Conservation (phyloP, 306 rosid genomes). For the Quercus cerris region DNA sequence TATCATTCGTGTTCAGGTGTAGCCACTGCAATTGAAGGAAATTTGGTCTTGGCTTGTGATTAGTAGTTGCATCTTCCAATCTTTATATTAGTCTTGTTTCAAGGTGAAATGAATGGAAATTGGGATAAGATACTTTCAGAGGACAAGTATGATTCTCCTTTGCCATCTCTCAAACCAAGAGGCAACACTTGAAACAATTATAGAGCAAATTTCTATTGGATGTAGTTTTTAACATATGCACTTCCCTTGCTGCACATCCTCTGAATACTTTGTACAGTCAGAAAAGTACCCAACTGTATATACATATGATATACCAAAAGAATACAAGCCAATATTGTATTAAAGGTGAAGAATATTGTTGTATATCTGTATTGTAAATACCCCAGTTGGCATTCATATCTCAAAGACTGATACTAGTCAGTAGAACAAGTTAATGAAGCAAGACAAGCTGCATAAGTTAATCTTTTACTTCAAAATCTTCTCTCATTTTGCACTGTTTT, state of each 20-base stretch:
- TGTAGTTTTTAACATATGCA: background rate
- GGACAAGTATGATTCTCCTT: background rate
- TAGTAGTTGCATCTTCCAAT: slow-evolving; percentile 12
- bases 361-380: background rate
- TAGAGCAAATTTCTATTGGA: background rate
- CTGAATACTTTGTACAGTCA: slow-evolving; percentile 11
- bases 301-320: slow-evolving; percentile 19
- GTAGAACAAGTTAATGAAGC: background rate
- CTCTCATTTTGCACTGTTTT: slow-evolving; percentile 6
- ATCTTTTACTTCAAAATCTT: background rate
- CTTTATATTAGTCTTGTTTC: slow-evolving; percentile 18
- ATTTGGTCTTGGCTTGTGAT: slow-evolving; percentile 6
- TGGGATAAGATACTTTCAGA: background rate
- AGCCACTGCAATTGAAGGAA: slow-evolving; percentile 9
- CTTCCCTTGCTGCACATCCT: background rate
- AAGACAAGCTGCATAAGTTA: background rate
- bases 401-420: background rate
- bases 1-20: slow-evolving; percentile 37
- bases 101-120: slow-evolving; percentile 11
- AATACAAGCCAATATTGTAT: slow-evolving; percentile 12
- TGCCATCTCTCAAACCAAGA: background rate
- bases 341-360: slow-evolving; percentile 1
- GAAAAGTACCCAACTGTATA: slow-evolving; percentile 22
- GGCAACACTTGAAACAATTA: background rate
- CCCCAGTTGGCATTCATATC: background rate